Base-by-base conservation (phyloP, 2,329 filamentous ascomycete genomes). In the Raffaelea ambrosiae region DNA sequence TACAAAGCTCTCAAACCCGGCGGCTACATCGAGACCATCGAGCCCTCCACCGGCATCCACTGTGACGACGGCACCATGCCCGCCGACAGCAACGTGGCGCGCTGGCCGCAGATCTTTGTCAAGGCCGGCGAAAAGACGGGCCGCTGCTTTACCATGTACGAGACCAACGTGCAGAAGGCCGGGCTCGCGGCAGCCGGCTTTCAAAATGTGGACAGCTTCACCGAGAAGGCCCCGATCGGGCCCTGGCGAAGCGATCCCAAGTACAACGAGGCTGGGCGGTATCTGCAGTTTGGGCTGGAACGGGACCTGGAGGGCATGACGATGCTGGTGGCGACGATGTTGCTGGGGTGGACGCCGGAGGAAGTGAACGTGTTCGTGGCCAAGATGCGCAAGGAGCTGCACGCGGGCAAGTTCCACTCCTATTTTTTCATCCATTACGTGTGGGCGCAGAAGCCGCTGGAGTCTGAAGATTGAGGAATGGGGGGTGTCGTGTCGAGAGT, bases 1-100 rank as follows among this genome's bases (percentile, higher is more conserved):
- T 59, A 53, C 44, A 50, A 43, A 18, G 41, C 48, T 4, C 48
- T 60, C 26, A 73, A 73, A 54, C 76, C 77, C 1, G 77, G 76
- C n/a, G 77, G 71, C 10, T 79, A 55, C 56, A 55, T 61, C 38
- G 59, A 61, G 42, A 50, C 46, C 33, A 43, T 50, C 36, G 54
- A 56, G 21, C 22, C 49, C 1, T 50, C 46, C 14, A 41, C 50
- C 5, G 22, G 38, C 36, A 50, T 57, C 48, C 18, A 51, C 22
- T 54, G 50, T 51, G 60, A 62, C 44, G 60, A 63, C 48, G 55
- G 52, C 4, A 48, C 54, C 14, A 5, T 40, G 18, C 9, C 18
- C 18, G 18, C 8, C 8, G 35, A 38, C 35, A 38, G 35, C 18
- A 14, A 5, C 18, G 5, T 38, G 5, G 35, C 35, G 7, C 13